These are phyloP conservation scores for Brettanomyces naardenensis DNA, from an alignment of 805 yeast genomes.

Conservation along the genomic window DNA sequence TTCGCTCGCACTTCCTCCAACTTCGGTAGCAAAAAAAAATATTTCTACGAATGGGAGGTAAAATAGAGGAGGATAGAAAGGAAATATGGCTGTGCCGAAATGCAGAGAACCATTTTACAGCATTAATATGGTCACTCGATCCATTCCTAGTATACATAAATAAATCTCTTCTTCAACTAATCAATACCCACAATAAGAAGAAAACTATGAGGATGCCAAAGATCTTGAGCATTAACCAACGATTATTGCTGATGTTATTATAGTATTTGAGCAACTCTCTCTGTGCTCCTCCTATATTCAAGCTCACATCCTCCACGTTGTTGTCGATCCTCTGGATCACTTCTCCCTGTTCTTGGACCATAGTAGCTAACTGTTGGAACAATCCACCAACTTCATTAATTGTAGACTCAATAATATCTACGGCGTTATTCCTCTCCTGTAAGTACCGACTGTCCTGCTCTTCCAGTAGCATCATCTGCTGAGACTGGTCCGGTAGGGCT, in stretches of 20 bases:
- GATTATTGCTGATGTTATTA: conserved; percentile 76
- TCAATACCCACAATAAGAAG: conserved; percentile 72
- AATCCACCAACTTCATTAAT: conserved; percentile 93
- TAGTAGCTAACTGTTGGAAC: conserved; percentile 90
- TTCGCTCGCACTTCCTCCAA: too few species aligned
- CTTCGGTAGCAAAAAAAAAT: too few species aligned
- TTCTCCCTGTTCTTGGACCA: conserved; percentile 98
- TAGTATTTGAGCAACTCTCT: conserved; percentile 86
- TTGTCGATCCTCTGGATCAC: conserved; percentile 91
- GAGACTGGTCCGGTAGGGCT: conserved; percentile 80
- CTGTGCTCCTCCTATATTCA: conserved; percentile 91
- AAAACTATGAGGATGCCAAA: conserved; percentile 80
- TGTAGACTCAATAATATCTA: conserved; percentile 94
- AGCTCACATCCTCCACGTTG: conserved; percentile 85
- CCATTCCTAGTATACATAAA: too few species aligned
- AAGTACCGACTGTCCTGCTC: conserved; percentile 74
- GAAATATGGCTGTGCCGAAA: too few species aligned
- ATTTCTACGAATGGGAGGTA: too few species aligned
- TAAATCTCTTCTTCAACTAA: too few species aligned
- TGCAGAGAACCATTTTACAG: too few species aligned
- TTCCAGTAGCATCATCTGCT: conserved; percentile 71
- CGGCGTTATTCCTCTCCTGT: conserved; percentile 81
- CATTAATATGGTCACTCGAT: too few species aligned
- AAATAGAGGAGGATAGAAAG: too few species aligned
- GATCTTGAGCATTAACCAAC: conserved; percentile 86